phyloP scores from a whole-genome alignment of 2,329 filamentous ascomycete species.

The Alternaria brassicae region DNA sequence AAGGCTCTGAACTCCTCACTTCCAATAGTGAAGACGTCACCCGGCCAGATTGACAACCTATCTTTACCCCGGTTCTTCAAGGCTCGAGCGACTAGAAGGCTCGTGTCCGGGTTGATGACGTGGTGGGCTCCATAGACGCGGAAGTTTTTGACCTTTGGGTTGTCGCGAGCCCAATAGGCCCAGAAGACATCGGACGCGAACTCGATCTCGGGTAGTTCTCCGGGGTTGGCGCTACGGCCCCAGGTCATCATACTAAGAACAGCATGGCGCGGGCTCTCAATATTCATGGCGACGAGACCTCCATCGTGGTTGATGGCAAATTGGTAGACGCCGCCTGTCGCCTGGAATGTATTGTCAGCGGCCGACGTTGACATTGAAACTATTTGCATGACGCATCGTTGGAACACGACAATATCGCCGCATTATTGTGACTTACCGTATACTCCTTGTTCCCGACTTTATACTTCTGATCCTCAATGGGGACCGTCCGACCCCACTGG shows the following conservation, averaged over 20 bases:
- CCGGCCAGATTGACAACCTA: slow-evolving; percentile 26
- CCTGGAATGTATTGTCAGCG: slow-evolving; percentile 12
- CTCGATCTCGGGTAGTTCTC: slow-evolving; percentile 30
- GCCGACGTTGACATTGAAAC: too few relatives aligned
- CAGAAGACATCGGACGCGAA: slow-evolving; percentile 31
- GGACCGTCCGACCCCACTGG: not conserved
- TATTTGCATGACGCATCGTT: too few relatives aligned
- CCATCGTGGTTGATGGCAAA: slow-evolving; percentile 28
- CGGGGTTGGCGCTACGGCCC: slow-evolving; percentile 10
- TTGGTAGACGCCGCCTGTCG: slow-evolving; percentile 22
- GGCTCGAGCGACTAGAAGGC: slow-evolving; percentile 21
- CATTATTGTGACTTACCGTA: slow-evolving; percentile 9
- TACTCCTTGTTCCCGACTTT: slow-evolving; percentile 21
- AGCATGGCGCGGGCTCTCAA: slow-evolving; percentile 16
- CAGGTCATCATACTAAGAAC: slow-evolving; percentile 6
- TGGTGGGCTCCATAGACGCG: slow-evolving; percentile 23
- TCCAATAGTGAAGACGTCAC: slow-evolving; percentile 16
- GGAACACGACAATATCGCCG: too few relatives aligned
- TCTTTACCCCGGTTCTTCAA: slow-evolving; percentile 13
- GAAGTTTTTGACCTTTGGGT: slow-evolving; percentile 26
- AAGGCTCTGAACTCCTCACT: slow-evolving; percentile 28
- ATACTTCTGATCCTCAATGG: slow-evolving; percentile 19
- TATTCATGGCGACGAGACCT: slow-evolving; percentile 17
- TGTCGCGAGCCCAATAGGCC: slow-evolving; percentile 28
- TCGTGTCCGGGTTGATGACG: slow-evolving; percentile 25